These are phyloP conservation scores for Mycena belliarum DNA, from an alignment of 768 basidiomycete species.

Conservation along the genomic window DNA sequence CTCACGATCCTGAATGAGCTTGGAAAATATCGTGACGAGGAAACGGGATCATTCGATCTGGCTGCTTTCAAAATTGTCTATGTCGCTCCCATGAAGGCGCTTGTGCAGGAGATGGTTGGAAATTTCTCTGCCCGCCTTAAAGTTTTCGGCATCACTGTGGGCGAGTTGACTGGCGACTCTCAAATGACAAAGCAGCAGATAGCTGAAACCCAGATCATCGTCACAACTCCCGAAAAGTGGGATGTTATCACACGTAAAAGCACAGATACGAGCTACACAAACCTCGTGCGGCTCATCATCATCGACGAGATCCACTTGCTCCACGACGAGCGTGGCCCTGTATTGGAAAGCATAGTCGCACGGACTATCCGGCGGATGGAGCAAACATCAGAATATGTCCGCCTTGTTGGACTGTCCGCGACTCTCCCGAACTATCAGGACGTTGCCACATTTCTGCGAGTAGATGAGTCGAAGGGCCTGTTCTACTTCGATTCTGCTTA, in stretches of 20 bases:
- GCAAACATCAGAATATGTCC: slow-evolving; percentile 89
- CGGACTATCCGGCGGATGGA: slow-evolving; percentile 93
- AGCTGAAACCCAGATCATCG: slow-evolving; percentile 94
- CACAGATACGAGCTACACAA: slow-evolving; percentile 95
- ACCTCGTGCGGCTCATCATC: slow-evolving; percentile 93
- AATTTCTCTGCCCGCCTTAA: slow-evolving; percentile 83
- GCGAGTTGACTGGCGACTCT: slow-evolving; percentile 94
- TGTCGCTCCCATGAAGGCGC: slow-evolving; percentile 98
- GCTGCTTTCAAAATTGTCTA: slow-evolving; percentile 96
- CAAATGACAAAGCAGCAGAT: slow-evolving; percentile 99
- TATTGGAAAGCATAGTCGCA: slow-evolving; percentile 88
- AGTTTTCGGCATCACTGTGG: slow-evolving; percentile 75
- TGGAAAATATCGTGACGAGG: slow-evolving; percentile 81
- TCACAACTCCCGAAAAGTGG: slow-evolving; percentile 99
- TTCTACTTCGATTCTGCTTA: slow-evolving; percentile 98
- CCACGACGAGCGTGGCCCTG: slow-evolving; percentile 97
- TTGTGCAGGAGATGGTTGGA: slow-evolving; percentile 98
- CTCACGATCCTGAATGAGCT: slow-evolving; percentile 92
- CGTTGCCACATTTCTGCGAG: slow-evolving; percentile 95
- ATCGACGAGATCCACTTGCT: slow-evolving; percentile 98
- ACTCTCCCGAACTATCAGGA: slow-evolving; percentile 99
- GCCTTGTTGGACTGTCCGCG: slow-evolving; percentile 92
- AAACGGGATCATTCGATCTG: slow-evolving; percentile 78
- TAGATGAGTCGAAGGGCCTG: slow-evolving; percentile 86
- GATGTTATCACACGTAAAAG: slow-evolving; percentile 99